These are phyloP conservation scores for Oehlia diaphana DNA, from an alignment of 192 early-diverging fungal species.

Conservation along the genomic window DNA sequence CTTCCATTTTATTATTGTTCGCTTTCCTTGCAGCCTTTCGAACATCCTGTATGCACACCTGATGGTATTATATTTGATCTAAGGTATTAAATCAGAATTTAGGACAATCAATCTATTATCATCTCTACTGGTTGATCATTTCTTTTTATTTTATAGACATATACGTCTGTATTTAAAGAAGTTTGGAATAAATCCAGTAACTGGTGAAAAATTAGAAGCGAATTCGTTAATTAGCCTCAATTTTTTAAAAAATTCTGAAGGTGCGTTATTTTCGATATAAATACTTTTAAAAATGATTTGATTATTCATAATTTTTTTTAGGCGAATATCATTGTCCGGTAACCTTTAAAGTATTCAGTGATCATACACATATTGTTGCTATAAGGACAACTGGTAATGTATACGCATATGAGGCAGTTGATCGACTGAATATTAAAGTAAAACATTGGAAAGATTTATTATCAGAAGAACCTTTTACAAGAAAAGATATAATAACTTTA, in stretches of 20 bases:
- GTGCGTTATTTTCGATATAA: conserved; percentile 23
- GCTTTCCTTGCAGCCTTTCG: conserved; percentile 87
- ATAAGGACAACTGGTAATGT: conserved; percentile 86
- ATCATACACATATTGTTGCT: conserved; percentile 83
- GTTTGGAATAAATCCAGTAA: conserved; percentile 83
- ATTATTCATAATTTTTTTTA: conserved; percentile 1
- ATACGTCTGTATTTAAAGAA: conserved; percentile 83
- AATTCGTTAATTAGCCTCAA: conserved; percentile 75
- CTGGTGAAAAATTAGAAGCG: conserved; percentile 70
- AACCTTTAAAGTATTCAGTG: conserved; percentile 85
- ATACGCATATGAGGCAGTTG: conserved; percentile 82
- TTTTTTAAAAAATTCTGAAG: conserved; percentile 79
- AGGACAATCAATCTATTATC: neutral
- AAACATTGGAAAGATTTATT: conserved; percentile 88
- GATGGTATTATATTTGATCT: conserved; percentile 91
- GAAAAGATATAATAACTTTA: conserved; percentile 87
- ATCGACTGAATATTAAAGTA: conserved; percentile 81
- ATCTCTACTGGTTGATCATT: neutral
- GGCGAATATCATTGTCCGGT: conserved; percentile 88
- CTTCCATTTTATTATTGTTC: conserved; percentile 88
- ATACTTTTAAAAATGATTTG: neutral
- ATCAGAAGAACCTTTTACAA: conserved; percentile 82
- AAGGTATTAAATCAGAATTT: conserved; percentile 36
- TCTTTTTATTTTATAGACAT: conserved; percentile 39
- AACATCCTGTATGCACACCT: conserved; percentile 78